Evolutionary conservation across 202 grass and related monocot species (phyloP).

Genomic region (Setaria viridis): DNA sequence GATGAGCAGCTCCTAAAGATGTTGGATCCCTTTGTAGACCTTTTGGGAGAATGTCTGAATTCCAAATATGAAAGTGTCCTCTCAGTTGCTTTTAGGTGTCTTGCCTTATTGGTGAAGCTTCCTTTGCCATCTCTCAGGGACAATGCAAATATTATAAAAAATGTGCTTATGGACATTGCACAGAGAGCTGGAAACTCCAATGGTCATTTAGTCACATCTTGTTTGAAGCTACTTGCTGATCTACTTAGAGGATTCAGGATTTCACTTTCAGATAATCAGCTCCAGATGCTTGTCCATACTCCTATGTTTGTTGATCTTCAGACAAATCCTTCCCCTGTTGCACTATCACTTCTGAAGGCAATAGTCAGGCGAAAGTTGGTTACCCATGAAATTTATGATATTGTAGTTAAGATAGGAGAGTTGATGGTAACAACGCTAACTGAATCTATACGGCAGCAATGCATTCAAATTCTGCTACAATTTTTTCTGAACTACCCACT

Average conservation of each 20-base stretch:
- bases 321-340: conserved; percentile 86
- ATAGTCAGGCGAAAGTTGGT: conserved; percentile 84
- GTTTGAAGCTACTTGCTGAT: conserved; percentile 78
- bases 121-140: conserved; percentile 81
- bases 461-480: conserved; percentile 85
- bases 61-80: conserved; percentile 90
- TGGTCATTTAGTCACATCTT: conserved; percentile 79
- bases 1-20: conserved; percentile 72
- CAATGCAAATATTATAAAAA: conserved; percentile 75
- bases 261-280: conserved; percentile 83
- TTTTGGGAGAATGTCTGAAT: conserved; percentile 72
- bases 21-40: conserved; percentile 90
- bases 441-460: conserved; percentile 78
- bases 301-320: conserved; percentile 92
- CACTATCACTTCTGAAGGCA: conserved; percentile 86
- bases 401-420: conserved; percentile 79
- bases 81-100: conserved; percentile 82
- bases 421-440: conserved; percentile 88
- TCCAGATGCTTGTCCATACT: conserved; percentile 70
- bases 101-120: conserved; percentile 75
- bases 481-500: conserved; percentile 89
- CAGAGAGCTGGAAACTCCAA: conserved; percentile 76
- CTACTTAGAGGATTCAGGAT: conserved; percentile 77
- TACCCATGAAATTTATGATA: conserved; percentile 93
- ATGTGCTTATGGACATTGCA: conserved; percentile 84